Base-by-base conservation (phyloP, 2,329 filamentous ascomycete species). In the Hypoxylon sp. region DNA sequence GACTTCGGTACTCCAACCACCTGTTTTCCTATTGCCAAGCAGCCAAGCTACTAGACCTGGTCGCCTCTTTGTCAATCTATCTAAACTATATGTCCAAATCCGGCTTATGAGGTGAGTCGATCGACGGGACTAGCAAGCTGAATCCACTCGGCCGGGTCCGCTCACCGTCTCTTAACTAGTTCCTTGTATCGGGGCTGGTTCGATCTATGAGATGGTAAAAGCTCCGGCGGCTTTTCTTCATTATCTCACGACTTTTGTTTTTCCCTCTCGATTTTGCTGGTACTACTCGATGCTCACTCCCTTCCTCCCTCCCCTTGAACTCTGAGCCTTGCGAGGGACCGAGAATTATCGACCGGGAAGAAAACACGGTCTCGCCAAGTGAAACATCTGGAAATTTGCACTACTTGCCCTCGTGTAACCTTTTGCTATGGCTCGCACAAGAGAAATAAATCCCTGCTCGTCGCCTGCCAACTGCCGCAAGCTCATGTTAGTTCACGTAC, bases 331-430 rank as follows among this genome's bases (percentile, higher is more conserved):
- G 13, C 26, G n/a, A 34, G 43, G 30, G 44, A 6, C 30, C 19
- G 55, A 59, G 37, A 37, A 50, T 49, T 51, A 50, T 59, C 48
- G 48, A n/a, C 30, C 51, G 48, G 58, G 50, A 62, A 55, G 62
- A 62, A 59, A 55, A 54, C 51, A 50, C 41, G 13, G 20, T 39
- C 46, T 62, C 59, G 56, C 41, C 41, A 64, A 67, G 64, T 69
- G 67, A 67, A 69, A 67, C 61, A 69, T 10, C 34, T 62, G 53
- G 66, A 67, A 63, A 69, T 69, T 69, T 63, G 67, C 50, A 63
- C 60, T 11, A 63, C 62, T 13, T 13, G 10, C 54, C 39, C 41
- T 10, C 7, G 64, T 68, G 51, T 41, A 34, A 67, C 64, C 41
- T 56, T 15, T 15, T 41, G 24, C 24, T 15, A 6, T 11, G 17